Evolutionary conservation across 1,284 basidiomycete species (phyloP), one percentile per base, ranked within the genome.

Genomic region (Pseudozyma sp.): DNA sequence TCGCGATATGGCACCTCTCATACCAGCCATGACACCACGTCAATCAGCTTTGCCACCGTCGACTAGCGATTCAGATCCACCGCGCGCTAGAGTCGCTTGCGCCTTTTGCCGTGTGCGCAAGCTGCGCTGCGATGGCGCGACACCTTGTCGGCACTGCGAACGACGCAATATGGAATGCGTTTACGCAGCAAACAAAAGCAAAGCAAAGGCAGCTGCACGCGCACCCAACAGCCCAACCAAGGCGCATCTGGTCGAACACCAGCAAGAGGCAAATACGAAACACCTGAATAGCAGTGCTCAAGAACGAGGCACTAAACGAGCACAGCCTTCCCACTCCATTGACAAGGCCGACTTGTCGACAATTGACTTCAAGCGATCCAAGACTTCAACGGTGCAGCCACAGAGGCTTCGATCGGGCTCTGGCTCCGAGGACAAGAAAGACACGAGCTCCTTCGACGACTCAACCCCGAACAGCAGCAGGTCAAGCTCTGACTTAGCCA

Each of bases 101-200:
- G 48, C 65, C 9, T 76, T 76, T 48, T 76, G 74, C 36, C 74
- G 74, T 14, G 61, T 59, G 5, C 74, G 74, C 2, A 76, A 76
- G 52, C 56, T 76, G 13, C 70, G 69, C 35, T 76, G 74, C 44
- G 74, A 76, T 25, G 74, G 74, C 42, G 64, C 66, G 16, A 62
- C 48, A 5, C 74, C 74, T 2, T 76, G 74, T 34, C 58, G 74
- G 25, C 74, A 76, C 47, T 76, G 74, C 36, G 74, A 76, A 19
- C 50, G 74, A 8, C 74, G 70, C 40, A 58, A 36, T 39, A 65
- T 72, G 7, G 74, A 66, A 0, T 76, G 74, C 52, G 52, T 69
- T 11, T 76, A 76, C 13, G 62, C 69, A 7, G 51, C 69, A 4
- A 19, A 57, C 45, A 76, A 72, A 42, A 45, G 31, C 18, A 68